Conservation (phyloP, 805 yeast genomes). For the Saccharomycopsis fermentans region DNA sequence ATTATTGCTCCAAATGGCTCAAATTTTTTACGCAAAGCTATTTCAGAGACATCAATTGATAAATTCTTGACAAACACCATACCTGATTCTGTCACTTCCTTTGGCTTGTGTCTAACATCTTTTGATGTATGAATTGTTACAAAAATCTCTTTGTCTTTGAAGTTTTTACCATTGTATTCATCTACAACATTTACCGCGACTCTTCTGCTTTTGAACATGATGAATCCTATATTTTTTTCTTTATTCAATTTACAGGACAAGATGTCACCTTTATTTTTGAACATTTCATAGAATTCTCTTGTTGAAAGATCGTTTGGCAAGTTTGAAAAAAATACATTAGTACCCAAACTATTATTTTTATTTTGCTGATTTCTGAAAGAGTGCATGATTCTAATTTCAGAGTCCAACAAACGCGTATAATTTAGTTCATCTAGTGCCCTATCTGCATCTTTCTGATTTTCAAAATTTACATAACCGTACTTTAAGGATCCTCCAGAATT, state of each 20-base stretch:
- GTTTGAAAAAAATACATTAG: conserved; percentile 41
- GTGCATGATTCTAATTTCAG: conserved; percentile 47
- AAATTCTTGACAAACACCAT: conserved; percentile 28
- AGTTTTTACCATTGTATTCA: conserved; percentile 22
- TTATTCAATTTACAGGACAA: conserved; percentile 33
- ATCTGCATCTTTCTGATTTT: conserved; percentile 39
- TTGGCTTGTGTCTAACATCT: conserved; percentile 12
- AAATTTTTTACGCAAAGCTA: conserved; percentile 23
- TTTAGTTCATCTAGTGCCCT: conserved; percentile 49
- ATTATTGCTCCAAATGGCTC: conserved; percentile 26
- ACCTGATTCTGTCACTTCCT: conserved; percentile 11
- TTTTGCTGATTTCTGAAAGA: conserved; percentile 35
- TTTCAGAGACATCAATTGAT: conserved; percentile 25
- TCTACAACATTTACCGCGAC: conserved; percentile 29
- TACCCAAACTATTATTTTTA: conserved; percentile 35
- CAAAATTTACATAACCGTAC: conserved; percentile 64
- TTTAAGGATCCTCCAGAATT: conserved; percentile 47
- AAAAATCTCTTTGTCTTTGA: conserved; percentile 26
- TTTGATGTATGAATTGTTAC: conserved; percentile 33
- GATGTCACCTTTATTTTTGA: conserved; percentile 37
- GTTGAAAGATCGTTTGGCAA: conserved; percentile 32
- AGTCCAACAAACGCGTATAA: conserved; percentile 30
- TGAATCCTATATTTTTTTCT: conserved; percentile 32
- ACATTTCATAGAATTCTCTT: conserved; percentile 38
- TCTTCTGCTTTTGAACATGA: conserved; percentile 27